These are phyloP conservation scores for Hypoxylon intermedium DNA, from an alignment of 495 filamentous ascomycete species.

Conservation along the genomic window DNA sequence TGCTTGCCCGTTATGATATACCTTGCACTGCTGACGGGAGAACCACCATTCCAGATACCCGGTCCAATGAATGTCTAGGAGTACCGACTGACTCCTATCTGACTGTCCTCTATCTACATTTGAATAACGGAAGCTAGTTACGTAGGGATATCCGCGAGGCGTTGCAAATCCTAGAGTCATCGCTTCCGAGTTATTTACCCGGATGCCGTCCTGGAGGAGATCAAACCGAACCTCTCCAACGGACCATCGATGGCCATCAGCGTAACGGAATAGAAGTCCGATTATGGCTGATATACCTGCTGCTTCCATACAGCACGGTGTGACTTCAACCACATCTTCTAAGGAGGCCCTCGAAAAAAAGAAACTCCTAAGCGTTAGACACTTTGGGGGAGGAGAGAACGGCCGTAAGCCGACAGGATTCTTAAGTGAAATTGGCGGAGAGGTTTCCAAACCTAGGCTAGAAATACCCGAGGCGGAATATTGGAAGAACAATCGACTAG, in stretches of 20 bases:
- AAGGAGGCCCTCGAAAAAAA: not conserved
- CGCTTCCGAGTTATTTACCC: not conserved
- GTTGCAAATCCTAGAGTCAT: not conserved
- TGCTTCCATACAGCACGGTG: not conserved
- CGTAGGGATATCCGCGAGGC: not conserved
- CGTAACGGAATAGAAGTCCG: not conserved
- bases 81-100: not conserved
- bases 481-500: not conserved
- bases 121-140: not conserved
- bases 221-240: conserved; percentile 2
- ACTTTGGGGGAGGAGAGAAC: not conserved
- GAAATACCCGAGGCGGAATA: not conserved
- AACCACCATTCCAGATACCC: conserved; percentile 8
- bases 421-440: not conserved
- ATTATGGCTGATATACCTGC: not conserved
- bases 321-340: not conserved
- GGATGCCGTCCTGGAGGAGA: not conserved
- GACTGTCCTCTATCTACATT: not conserved
- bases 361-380: not conserved
- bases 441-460: too few species aligned
- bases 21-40: conserved; percentile 1
- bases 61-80: not conserved
- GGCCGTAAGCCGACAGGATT: not conserved
- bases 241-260: not conserved
- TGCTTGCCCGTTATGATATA: conserved; percentile 2